Percentiles rank a stretch among this genome's conserved stretches.
Evolutionary conservation across 257 asterid genomes (phyloP).

Genomic region (Gynochthodes officinalis): DNA sequence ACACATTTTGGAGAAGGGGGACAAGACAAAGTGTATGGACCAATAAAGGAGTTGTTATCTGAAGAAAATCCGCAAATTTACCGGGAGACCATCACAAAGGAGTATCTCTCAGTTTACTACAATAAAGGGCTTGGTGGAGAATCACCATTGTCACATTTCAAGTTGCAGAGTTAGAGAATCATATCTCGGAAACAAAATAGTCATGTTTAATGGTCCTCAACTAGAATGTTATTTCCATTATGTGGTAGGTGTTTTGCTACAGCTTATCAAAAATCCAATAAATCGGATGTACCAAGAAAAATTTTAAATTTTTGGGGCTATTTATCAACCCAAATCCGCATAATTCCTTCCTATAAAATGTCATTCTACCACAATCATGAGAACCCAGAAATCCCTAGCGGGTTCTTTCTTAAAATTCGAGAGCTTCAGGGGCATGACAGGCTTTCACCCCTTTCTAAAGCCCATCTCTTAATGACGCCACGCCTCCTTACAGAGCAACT

Average conservation of each 20-base stretch:
- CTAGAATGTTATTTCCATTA: not conserved
- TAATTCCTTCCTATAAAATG: no score
- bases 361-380: no score
- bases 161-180: constrained; percentile 16
- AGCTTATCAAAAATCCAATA: not conserved
- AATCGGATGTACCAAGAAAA: not conserved
- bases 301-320: no score
- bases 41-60: constrained; percentile 47
- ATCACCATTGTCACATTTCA: constrained; percentile 41
- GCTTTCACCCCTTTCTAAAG: no score
- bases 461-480: no score
- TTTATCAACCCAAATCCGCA: no score
- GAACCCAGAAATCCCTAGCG: no score
- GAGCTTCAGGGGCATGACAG: no score
- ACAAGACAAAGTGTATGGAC: constrained; percentile 30
- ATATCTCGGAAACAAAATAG: not conserved
- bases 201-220: not conserved
- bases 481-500: no score
- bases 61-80: constrained; percentile 46
- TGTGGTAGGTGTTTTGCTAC: not conserved
- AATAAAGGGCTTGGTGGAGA: constrained; percentile 46
- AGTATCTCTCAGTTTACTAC: constrained; percentile 32
- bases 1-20: constrained; percentile 14
- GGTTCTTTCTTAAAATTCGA: no score
- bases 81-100: constrained; percentile 33